Percentiles rank a stretch among this genome's conserved stretches.
Evolutionary conservation across 306 rosid species (phyloP).

Genomic region (Pyrus communis): DNA sequence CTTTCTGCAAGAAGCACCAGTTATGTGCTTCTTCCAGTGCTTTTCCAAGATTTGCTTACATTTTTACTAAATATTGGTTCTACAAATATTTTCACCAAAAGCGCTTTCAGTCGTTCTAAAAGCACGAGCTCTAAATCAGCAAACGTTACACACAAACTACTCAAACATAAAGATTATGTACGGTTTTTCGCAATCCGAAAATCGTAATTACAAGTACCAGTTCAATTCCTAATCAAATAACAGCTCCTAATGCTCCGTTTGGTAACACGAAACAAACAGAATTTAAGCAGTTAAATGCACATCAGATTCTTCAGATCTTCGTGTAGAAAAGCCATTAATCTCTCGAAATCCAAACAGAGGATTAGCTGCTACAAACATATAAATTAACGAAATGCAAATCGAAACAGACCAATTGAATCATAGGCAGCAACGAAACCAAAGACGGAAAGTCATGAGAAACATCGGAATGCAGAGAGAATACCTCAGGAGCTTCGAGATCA

Average conservation of each 20-base stretch:
- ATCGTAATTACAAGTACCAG: not conserved
- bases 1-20: too few species aligned
- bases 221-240: not conserved
- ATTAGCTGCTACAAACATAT: not conserved
- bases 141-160: not conserved
- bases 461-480: not conserved
- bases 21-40: too few species aligned
- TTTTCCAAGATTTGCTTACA: too few species aligned
- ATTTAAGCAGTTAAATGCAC: not conserved
- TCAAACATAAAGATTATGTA: not conserved
- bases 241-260: not conserved
- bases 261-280: not conserved
- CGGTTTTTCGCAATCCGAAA: not conserved
- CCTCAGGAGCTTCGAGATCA: conserved; percentile 44
- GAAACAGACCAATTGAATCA: not conserved
- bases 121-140: not conserved
- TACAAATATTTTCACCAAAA: too few species aligned
- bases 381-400: conserved; percentile 10
- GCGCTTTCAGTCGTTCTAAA: too few species aligned
- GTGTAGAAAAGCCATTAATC: not conserved
- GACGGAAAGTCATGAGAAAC: not conserved
- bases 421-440: not conserved
- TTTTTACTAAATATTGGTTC: too few species aligned
- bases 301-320: conserved; percentile 23
- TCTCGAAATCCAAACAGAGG: conserved; percentile 1